Evolutionary conservation across 2,329 filamentous ascomycete genomes (phyloP).

Genomic region (Xylariales sp.): DNA sequence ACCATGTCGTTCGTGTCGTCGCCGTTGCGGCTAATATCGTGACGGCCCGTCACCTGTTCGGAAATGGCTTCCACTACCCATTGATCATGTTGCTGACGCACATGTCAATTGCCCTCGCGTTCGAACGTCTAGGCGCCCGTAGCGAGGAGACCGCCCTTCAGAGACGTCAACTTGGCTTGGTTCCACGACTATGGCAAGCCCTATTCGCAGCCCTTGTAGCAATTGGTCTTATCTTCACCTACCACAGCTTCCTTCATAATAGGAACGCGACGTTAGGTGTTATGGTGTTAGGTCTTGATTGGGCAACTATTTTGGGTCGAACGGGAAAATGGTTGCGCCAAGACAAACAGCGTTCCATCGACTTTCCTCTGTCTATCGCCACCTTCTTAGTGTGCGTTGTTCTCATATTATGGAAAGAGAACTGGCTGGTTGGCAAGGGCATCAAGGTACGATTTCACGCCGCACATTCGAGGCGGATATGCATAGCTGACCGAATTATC

Average conservation of each 20-base stretch:
- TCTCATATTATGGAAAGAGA: slow-evolving; percentile 37
- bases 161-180: slow-evolving; percentile 29
- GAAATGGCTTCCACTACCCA: slow-evolving; percentile 38
- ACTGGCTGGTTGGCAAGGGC: slow-evolving; percentile 38
- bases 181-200: slow-evolving; percentile 28
- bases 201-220: slow-evolving; percentile 29
- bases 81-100: slow-evolving; percentile 38
- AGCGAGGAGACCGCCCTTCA: slow-evolving; percentile 11
- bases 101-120: slow-evolving; percentile 29
- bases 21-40: slow-evolving; percentile 35
- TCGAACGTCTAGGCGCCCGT: slow-evolving; percentile 21
- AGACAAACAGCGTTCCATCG: slow-evolving; percentile 27
- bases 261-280: slow-evolving; percentile 38
- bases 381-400: slow-evolving; percentile 33
- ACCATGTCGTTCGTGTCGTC: slow-evolving; percentile 35
- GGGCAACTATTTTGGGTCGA: slow-evolving; percentile 28
- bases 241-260: slow-evolving; percentile 40
- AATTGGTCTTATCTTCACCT: slow-evolving; percentile 37
- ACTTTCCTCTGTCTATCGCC: slow-evolving; percentile 31
- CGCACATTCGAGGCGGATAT: not conserved
- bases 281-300: slow-evolving; percentile 36
- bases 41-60: slow-evolving; percentile 39
- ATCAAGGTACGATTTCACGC: slow-evolving; percentile 31
- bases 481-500: slow-evolving; percentile 21
- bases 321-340: slow-evolving; percentile 28